These are phyloP conservation scores for Aureobasidium uvarum DNA, from an alignment of 2,329 filamentous ascomycete genomes.

Conservation along the genomic window DNA sequence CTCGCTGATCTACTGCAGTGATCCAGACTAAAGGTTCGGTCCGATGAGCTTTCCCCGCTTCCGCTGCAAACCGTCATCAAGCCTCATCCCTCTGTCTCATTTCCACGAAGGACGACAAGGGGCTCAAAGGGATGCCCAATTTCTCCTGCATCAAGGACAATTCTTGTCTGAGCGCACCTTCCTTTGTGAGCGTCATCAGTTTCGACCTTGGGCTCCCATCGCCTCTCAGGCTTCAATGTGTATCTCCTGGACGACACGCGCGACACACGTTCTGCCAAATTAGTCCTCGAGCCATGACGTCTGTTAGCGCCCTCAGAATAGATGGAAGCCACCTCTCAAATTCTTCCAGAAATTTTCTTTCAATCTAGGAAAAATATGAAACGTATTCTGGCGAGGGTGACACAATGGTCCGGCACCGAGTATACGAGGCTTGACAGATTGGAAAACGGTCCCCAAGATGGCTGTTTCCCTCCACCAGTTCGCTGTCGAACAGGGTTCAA, in stretches of 20 bases:
- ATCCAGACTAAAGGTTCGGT: slow-evolving; percentile 18
- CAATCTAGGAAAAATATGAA: background rate
- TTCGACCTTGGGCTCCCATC: background rate
- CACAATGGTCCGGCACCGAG: slow-evolving; percentile 6
- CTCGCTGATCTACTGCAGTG: background rate
- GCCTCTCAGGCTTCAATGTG: slow-evolving; percentile 8
- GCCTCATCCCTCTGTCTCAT: slow-evolving; percentile 19
- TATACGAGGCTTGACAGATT: background rate
- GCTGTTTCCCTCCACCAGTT: background rate
- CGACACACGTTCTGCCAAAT: slow-evolving; percentile 5
- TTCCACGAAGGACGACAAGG: slow-evolving; percentile 10
- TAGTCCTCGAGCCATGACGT: slow-evolving; percentile 8
- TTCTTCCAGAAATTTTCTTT: slow-evolving; percentile 17
- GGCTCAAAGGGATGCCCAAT: slow-evolving; percentile 15
- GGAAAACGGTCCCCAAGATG: background rate
- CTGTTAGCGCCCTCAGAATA: background rate
- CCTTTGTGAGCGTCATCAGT: background rate
- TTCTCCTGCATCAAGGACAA: slow-evolving; percentile 1
- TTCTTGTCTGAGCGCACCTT: background rate
- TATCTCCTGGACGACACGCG: background rate
- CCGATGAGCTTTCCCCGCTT: slow-evolving; percentile 26
- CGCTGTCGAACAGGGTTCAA: slow-evolving; percentile 13
- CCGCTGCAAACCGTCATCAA: slow-evolving; percentile 18
- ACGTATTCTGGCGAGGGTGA: background rate
- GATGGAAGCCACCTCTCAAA: background rate